Evolutionary conservation across 2,329 filamentous ascomycete genomes (phyloP), one percentile per base, ranked within the genome.

Genomic region (Blastomyces emzantsi): DNA sequence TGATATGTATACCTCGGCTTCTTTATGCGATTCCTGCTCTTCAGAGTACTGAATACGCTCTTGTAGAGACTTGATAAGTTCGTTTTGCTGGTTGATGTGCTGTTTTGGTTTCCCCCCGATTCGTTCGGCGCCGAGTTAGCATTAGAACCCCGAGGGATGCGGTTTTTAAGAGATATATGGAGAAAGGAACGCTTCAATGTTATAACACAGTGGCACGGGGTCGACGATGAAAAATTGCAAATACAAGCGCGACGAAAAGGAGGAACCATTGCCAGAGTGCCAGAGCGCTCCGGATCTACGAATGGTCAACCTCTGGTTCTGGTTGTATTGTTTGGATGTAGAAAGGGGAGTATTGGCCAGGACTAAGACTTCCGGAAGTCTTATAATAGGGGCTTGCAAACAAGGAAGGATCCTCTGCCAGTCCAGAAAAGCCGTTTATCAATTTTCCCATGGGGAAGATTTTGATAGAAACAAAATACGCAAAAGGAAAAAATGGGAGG

Each of bases 11-110:
- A 78, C 76, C 70, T 78, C 76, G 62, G 73, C 73, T 64, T 78
- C 74, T 65, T 73, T 77, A 61, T 70, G 70, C 41, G 77, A 74
- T 15, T 73, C 72, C 41, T 78, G 70, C 52, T 78, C 74, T 66
- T 78, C 76, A 59, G 75, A 73, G 56, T 74, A 72, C 64, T 72
- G 74, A 65, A 78, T 74, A 51, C 75, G 74, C 57, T 78, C 75
- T 55, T 75, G 76, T 28, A 79, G 70, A 41, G 73, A 73, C 55
- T 77, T 76, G 68, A 78, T 77, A 60, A 76, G 71, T 63, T 76
- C 76, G 62, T 76, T 76, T 66, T 78, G 76, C 61, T 77, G 72
- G 58, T 76, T 73, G 57, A 78, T 78, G 64, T 78, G 75, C 76
- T 78, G 66, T 61, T 51, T 51, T 51, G 47, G 39, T 43, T 65